A percentile compares a stretch with the other conserved stretches of the same genome.
Evolutionary conservation across 164 flowering plant species (phyloP).

Genomic region (Platanus orientalis): DNA sequence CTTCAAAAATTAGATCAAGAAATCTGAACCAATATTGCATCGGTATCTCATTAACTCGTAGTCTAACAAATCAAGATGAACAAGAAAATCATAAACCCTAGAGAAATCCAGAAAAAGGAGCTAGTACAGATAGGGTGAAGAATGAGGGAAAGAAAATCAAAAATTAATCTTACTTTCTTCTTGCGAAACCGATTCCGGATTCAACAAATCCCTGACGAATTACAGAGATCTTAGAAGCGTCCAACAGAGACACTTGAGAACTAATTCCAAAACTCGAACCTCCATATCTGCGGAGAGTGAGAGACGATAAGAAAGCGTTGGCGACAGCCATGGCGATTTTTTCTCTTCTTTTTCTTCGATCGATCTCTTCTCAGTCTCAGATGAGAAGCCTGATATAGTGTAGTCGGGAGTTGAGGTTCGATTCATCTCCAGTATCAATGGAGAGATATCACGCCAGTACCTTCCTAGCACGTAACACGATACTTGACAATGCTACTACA

Average conservation of each 20-base stretch:
- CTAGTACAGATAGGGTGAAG: background rate
- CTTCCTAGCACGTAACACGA: too few relatives aligned
- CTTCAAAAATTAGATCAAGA: background rate
- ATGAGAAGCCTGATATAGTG: too few relatives aligned
- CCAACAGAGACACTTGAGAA: conserved; percentile 6
- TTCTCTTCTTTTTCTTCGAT: background rate
- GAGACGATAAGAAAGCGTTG: conserved; percentile 16
- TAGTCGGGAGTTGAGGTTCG: too few relatives aligned
- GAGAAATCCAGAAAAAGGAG: background rate
- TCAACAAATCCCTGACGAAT: conserved; percentile 12
- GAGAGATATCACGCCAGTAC: too few relatives aligned
- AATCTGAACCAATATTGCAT: background rate
- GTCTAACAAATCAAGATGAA: background rate
- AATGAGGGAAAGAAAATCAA: background rate
- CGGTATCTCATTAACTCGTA: background rate
- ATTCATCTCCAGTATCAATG: too few relatives aligned
- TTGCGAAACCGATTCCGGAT: conserved; percentile 4
- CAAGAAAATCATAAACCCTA: background rate
- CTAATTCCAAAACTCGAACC: conserved; percentile 9
- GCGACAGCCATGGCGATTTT: conserved; percentile 22
- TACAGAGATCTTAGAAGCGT: conserved; percentile 3
- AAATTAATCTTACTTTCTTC: conserved; percentile 15
- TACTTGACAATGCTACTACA: too few relatives aligned
- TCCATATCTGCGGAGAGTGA: conserved; percentile 15
- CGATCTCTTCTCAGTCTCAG: background rate